Evolutionary conservation across 805 yeast species (phyloP).

Genomic region (Candida taoyuanica): DNA sequence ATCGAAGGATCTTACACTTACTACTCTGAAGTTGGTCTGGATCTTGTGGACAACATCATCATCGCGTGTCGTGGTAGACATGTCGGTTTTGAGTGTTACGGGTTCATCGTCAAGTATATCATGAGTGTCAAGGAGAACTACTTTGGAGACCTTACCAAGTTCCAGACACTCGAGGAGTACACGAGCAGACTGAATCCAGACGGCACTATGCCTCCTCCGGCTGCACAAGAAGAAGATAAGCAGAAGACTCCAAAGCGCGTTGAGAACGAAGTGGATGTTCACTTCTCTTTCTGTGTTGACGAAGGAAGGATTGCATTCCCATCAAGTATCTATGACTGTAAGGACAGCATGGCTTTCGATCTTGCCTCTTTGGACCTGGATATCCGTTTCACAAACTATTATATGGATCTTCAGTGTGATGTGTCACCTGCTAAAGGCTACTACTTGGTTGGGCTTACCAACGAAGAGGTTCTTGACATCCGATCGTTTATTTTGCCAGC

Average conservation of each 20-base stretch:
- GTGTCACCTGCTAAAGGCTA: slow-evolving; percentile 51
- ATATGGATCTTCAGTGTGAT: slow-evolving; percentile 86
- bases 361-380: slow-evolving; percentile 71
- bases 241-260: slow-evolving; percentile 33
- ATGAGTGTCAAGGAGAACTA: slow-evolving; percentile 80
- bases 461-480: slow-evolving; percentile 14
- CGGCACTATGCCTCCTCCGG: neutral
- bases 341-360: slow-evolving; percentile 54
- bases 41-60: slow-evolving; percentile 63
- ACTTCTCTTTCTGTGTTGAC: slow-evolving; percentile 64
- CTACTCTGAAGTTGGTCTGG: slow-evolving; percentile 53
- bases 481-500: slow-evolving; percentile 9
- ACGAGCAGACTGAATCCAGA: slow-evolving; percentile 29
- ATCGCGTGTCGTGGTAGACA: slow-evolving; percentile 62
- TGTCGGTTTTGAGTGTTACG: slow-evolving; percentile 69
- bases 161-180: slow-evolving; percentile 83
- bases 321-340: slow-evolving; percentile 58
- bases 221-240: neutral
- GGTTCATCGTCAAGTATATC: slow-evolving; percentile 71
- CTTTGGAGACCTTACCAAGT: slow-evolving; percentile 81
- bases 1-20: slow-evolving; percentile 65
- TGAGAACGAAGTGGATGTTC: slow-evolving; percentile 73
- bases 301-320: slow-evolving; percentile 76
- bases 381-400: slow-evolving; percentile 82
- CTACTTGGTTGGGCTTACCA: slow-evolving; percentile 15